Conservation (phyloP, 1,284 basidiomycete species). For the Boletus chippewaensis region DNA sequence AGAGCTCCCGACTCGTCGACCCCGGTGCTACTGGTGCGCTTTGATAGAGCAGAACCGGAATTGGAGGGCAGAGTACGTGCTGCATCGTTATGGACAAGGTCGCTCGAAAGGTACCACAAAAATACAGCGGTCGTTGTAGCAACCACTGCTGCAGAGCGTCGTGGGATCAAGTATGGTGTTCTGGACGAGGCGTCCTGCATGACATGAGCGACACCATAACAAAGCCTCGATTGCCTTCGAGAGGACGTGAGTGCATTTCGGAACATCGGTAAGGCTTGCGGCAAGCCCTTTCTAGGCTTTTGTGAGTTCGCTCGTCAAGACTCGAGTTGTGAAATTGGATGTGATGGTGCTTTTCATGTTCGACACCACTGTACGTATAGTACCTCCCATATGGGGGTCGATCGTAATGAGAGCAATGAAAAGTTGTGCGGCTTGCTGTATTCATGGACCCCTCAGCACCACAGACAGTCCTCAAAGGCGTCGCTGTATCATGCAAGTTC, state of each 20-base stretch:
- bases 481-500: slow-evolving; percentile 68
- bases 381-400: not conserved
- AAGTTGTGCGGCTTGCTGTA: not conserved
- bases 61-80: slow-evolving; percentile 11
- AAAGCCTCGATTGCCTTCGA: slow-evolving; percentile 4
- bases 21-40: slow-evolving; percentile 19
- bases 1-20: slow-evolving; percentile 30
- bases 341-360: too few species aligned
- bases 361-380: not conserved
- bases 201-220: slow-evolving; percentile 21
- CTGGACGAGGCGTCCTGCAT: slow-evolving; percentile 6
- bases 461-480: slow-evolving; percentile 47
- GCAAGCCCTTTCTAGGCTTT: not conserved
- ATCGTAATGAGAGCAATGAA: not conserved
- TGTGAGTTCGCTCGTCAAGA: too few species aligned
- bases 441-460: slow-evolving; percentile 37
- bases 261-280: slow-evolving; percentile 7
- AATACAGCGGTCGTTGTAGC: slow-evolving; percentile 25
- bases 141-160: slow-evolving; percentile 11
- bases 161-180: not conserved
- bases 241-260: slow-evolving; percentile 10
- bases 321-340: not conserved
- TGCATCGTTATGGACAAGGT: slow-evolving; percentile 34
- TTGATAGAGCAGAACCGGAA: not conserved
- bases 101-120: slow-evolving; percentile 33